Base-by-base conservation (phyloP, 371 early-diverging fungal genomes). In the Rhizopus sp. region DNA sequence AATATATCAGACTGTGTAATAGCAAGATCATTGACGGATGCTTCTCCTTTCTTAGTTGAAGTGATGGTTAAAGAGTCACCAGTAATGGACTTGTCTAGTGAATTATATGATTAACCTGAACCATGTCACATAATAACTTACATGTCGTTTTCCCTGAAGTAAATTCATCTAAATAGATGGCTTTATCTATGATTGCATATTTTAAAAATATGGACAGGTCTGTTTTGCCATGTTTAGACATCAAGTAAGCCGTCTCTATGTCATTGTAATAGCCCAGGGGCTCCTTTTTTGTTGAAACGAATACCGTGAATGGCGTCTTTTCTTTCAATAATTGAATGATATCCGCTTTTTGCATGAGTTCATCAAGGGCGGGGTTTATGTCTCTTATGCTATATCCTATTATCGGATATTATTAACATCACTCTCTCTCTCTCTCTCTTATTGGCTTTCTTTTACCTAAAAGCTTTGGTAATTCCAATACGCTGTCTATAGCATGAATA, bases 231-330 rank as follows among this genome's bases (percentile, higher is more conserved):
- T 66, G 59, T 0, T 53, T 51, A 9, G 76, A 75, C 15, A 55
- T 57, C 10, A 82, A 56, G 55, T 82, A 82, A 8, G 55, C 62
- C 7, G 64, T 41, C 39, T 82, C 78, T 17, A 80, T 68, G 2
- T 39, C 41, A 53, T 69, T 74, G 30, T 77, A 75, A 29, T 63
- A 62, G 31, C 64, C 60, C 30, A 80, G 41, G 1, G 72, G 65
- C 12, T 66, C 45, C 6, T 50, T 15, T 4, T 55, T 62, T 0
- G 74, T 73, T 16, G 68, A 54, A 7, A 73, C 57, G 50, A 83
- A 81, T 10, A 83, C 57, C 7, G 84, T 83, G 63, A 77, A 81
- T 16, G 78, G 79, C n/a, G 42, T 70, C 10, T 63, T 57, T 59
- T 64, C 30, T 12, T 57, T 50, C 37, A 75, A 51, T 7, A 73